A percentile compares a stretch with the other conserved stretches of the same genome.
phyloP scores from a whole-genome alignment of 768 basidiomycete genomes.

The Termitomyces sp. region DNA sequence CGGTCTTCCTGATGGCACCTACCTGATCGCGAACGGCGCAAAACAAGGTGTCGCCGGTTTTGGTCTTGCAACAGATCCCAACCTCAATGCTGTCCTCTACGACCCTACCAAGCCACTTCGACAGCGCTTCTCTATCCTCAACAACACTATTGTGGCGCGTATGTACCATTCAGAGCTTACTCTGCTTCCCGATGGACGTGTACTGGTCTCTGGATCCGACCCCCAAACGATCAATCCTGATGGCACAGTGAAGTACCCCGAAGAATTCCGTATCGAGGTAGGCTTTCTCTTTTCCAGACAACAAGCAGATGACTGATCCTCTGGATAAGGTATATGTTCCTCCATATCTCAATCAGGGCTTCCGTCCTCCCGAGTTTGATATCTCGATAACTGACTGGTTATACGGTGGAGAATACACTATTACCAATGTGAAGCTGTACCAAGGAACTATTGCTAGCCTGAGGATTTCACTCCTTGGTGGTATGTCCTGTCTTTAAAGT shows the following conservation, averaged over 20 bases:
- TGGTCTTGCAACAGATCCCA: constrained; percentile 60
- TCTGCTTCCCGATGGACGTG: constrained; percentile 68
- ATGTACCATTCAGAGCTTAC: constrained; percentile 76
- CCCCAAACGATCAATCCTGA: constrained; percentile 45
- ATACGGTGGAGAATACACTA: constrained; percentile 46
- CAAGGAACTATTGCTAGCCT: constrained; percentile 39
- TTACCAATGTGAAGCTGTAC: constrained; percentile 40
- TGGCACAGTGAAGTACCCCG: constrained; percentile 46
- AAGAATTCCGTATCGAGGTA: constrained; percentile 69
- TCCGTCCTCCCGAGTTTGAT: constrained; percentile 55
- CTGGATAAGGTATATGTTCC: constrained; percentile 65
- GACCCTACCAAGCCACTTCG: constrained; percentile 56
- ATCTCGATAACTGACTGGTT: constrained; percentile 58
- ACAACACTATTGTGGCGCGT: constrained; percentile 64
- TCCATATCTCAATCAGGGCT: constrained; percentile 69
- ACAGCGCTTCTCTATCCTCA: constrained; percentile 61
- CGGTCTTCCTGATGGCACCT: constrained; percentile 68
- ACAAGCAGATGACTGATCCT: neutral
- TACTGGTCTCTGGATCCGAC: constrained; percentile 74
- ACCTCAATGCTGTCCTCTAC: constrained; percentile 61
- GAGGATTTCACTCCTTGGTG: constrained; percentile 60
- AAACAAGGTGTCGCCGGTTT: constrained; percentile 69
- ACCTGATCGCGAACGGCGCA: constrained; percentile 73
- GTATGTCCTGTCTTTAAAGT: constrained; percentile 25
- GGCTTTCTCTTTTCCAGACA: neutral